Base-by-base conservation (phyloP, 1,284 basidiomycete species). In the Leucocoprinus gongylophorus region DNA sequence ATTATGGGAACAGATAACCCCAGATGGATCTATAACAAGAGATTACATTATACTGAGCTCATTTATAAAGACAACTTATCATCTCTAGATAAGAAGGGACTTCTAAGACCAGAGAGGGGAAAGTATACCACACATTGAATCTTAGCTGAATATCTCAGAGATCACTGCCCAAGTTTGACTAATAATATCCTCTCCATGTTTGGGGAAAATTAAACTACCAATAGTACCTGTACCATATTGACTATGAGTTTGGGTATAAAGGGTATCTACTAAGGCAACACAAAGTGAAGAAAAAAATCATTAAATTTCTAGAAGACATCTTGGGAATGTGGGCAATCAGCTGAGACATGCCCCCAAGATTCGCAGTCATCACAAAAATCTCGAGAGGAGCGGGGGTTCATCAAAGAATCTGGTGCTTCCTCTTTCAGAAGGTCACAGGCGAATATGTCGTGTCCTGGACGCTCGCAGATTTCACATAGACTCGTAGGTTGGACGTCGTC, bases 381-480 rank as follows among this genome's bases (percentile, higher is more conserved):
- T 48, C 46, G 45, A 48, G 54, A 40, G 45, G 49, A 46, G 48
- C 54, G 37, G 41, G 35, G 32, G 26, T 39, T 39, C 2, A 30
- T 29, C 30, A 50, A 30, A 7, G 48, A 29, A 26, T 52, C 50
- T 6, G 57, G 54, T 13, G 54, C 55, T 46, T 71, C 71, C 18
- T 72, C 73, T 56, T 74, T 75, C 51, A 76, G 61, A 48, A 88
- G 72, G 57, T 82, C 80, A 62, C 88, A 91, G 38, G 76, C 83
- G 66, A 89, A 88, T 53, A 90, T 87, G 61, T 91, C 88, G 62
- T 92, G 90, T 2, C 86, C 88, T 0, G 80, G 80, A 57, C 78
- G 74, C 65, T 91, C 88, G 67, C 90, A 93, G 38, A 92, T 87
- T 65, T 92, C 90, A 67, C 90, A 92, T 6, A 85, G 75, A 10